Evolutionary conservation across 2,329 filamentous ascomycete genomes (phyloP).

Genomic region (Tolypocladium sp.): DNA sequence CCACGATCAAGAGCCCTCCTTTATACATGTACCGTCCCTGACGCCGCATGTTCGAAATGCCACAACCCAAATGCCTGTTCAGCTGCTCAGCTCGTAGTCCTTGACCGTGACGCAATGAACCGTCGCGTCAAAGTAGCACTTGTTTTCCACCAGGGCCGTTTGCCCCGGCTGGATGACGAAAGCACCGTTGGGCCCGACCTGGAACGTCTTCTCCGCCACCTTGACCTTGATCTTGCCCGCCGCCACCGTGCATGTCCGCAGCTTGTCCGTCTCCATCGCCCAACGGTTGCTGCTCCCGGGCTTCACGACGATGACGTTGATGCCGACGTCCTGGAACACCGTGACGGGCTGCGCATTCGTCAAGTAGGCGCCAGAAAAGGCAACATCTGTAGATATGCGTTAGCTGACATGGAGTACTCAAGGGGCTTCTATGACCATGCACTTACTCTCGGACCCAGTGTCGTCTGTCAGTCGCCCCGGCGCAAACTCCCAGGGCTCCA

Average conservation of each 20-base stretch:
- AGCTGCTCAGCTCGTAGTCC: constrained; percentile 8
- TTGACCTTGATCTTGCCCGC: constrained; percentile 31
- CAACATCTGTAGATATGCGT: constrained; percentile 23
- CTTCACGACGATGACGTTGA: constrained; percentile 31
- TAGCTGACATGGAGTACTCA: not conserved
- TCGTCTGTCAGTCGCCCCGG: constrained; percentile 28
- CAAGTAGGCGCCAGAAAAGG: constrained; percentile 33
- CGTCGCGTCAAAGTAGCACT: constrained; percentile 32
- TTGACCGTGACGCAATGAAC: constrained; percentile 29
- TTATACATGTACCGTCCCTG: not conserved
- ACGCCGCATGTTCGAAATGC: not conserved
- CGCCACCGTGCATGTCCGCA: constrained; percentile 30
- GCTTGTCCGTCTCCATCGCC: constrained; percentile 14
- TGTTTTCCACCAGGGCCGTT: constrained; percentile 30
- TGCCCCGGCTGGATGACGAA: constrained; percentile 31
- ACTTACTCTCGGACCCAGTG: constrained; percentile 25
- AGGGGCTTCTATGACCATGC: not conserved
- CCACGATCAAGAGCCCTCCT: not conserved
- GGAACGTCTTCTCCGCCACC: constrained; percentile 25
- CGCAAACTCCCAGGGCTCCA: constrained; percentile 36
- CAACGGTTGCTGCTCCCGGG: constrained; percentile 25
- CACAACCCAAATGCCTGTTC: not conserved
- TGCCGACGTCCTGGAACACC: constrained; percentile 26
- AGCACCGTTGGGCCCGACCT: constrained; percentile 33
- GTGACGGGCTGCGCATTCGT: constrained; percentile 23